Base-by-base conservation (phyloP, 176 grass and related monocot genomes). In the Pontederia crassipes region DNA sequence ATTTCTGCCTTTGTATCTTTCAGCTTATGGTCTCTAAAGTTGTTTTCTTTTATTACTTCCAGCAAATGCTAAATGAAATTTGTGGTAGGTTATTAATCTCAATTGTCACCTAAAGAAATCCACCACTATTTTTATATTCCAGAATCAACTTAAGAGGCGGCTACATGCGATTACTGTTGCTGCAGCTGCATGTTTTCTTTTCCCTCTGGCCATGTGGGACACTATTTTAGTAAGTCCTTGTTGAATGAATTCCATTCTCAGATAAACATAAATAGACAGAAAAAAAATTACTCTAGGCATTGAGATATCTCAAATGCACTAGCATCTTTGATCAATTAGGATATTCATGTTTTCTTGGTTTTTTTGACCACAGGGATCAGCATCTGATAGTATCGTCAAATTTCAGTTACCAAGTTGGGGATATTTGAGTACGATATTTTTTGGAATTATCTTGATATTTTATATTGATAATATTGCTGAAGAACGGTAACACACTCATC, bases 171-270 rank as follows among this genome's bases (percentile, higher is more conserved):
- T 98, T 78, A 83, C 78, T 71, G 64, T 98, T 80, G 93, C 93
- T 78, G 80, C 87, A 65, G 93, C 93, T 40, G 86, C 93, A 13
- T 98, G 93, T 81, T 98, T 98, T 54, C 84, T 98, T 76, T 98
- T 98, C 74, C 93, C 93, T 63, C 81, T 98, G 72, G 93, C 93
- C 12, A 89, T 98, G 93, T 98, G 81, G 88, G 93, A 92, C 77
- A 92, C 93, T 62, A 98, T 98, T 32, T 77, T 98, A 76, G 93
- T 98, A 65, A 89, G 84, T 89, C 48, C 56, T 54, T 45, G 53
- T 27, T 60, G 1, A 48, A 15, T 13, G 18, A 4, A 68, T 52
- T 14, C 12, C 28, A 14, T 59, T 61, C 49, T 24, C 45, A n/a
- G 20, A 46, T 10, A 26, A 40, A 24, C 2, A 72, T 71, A 77